phyloP scores from a whole-genome alignment of 306 rosid genomes.

The Castanea crenata region DNA sequence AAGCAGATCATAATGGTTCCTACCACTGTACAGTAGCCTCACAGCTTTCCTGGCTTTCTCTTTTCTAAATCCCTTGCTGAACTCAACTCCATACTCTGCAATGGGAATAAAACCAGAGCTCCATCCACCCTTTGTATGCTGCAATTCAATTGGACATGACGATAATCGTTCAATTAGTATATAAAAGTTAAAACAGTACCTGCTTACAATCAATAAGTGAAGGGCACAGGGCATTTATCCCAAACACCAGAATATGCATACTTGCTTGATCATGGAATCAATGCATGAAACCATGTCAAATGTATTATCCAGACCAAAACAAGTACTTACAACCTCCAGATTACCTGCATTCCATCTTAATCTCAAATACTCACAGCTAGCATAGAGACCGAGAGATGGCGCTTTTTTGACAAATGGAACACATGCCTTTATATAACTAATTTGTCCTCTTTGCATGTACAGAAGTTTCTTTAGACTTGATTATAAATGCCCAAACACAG shows the following conservation, averaged over 20 bases:
- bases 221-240: background rate
- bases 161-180: background rate
- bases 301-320: background rate
- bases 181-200: background rate
- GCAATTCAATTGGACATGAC: conserved; percentile 34
- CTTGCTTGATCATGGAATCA: background rate
- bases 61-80: conserved; percentile 44
- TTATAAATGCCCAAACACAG: background rate
- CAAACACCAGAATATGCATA: background rate
- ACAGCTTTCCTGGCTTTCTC: conserved; percentile 58
- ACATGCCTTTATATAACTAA: background rate
- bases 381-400: background rate
- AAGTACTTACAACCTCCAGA: background rate
- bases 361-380: background rate
- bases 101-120: conserved; percentile 83
- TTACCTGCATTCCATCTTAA: background rate
- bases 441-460: background rate
- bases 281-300: background rate
- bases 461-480: background rate
- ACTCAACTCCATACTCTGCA: conserved; percentile 92
- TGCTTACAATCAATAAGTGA: background rate
- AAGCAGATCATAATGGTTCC: conserved; percentile 93
- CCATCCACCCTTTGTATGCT: conserved; percentile 67
- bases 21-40: conserved; percentile 76
- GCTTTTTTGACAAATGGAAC: background rate